phyloP scores from a whole-genome alignment of 2,329 filamentous ascomycete genomes.

The Teratosphaeriaceae sp. region DNA sequence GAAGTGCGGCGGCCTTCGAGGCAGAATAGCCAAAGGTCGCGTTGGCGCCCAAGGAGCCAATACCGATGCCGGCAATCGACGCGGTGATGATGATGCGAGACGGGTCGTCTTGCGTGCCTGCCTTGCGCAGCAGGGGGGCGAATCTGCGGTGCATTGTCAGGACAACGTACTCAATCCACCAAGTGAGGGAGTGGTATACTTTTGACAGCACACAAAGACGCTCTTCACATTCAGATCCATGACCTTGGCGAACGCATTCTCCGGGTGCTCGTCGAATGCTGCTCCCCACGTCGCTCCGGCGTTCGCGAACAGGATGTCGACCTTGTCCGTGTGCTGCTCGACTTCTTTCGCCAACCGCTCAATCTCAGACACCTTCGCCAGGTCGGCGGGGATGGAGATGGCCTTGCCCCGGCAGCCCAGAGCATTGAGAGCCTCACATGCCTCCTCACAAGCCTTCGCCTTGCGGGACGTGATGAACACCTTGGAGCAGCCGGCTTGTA shows the following conservation, averaged over 20 bases:
- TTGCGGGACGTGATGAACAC: slow-evolving; percentile 93
- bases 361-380: slow-evolving; percentile 63
- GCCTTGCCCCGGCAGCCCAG: slow-evolving; percentile 72
- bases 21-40: slow-evolving; percentile 77
- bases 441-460: slow-evolving; percentile 54
- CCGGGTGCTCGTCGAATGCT: slow-evolving; percentile 71
- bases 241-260: slow-evolving; percentile 73
- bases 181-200: too few species aligned
- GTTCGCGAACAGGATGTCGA: slow-evolving; percentile 87
- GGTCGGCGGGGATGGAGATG: slow-evolving; percentile 74
- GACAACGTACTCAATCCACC: slow-evolving; percentile 14
- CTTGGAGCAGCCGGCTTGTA: slow-evolving; percentile 78
- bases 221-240: slow-evolving; percentile 87
- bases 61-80: slow-evolving; percentile 67
- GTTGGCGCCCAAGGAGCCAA: slow-evolving; percentile 63
- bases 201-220: slow-evolving; percentile 78
- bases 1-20: slow-evolving; percentile 79
- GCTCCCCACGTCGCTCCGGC: slow-evolving; percentile 88
- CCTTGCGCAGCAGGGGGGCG: slow-evolving; percentile 62
- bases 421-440: slow-evolving; percentile 64
- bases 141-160: slow-evolving; percentile 41
- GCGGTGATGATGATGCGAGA: slow-evolving; percentile 76
- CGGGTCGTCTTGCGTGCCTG: slow-evolving; percentile 58
- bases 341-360: slow-evolving; percentile 65
- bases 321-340: slow-evolving; percentile 61